phyloP scores from a whole-genome alignment of 2,329 filamentous ascomycete species.

The Penicillium sp. region DNA sequence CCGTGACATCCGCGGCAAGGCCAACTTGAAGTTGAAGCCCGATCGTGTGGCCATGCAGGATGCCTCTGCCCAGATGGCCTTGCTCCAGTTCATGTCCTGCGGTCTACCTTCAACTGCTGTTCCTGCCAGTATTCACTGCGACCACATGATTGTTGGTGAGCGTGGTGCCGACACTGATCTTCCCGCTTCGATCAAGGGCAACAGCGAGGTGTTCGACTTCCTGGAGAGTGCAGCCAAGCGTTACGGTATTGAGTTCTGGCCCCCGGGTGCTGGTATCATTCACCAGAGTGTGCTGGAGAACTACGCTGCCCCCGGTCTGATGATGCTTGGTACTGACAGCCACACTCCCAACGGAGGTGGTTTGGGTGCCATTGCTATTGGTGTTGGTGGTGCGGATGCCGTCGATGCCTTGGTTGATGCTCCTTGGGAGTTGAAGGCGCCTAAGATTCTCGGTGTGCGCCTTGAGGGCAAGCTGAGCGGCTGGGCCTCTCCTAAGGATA shows the following conservation, averaged over 20 bases:
- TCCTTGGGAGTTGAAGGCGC: conserved; percentile 97
- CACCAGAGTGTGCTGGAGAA: conserved; percentile 98
- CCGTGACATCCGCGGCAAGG: conserved; percentile 76
- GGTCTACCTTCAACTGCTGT: conserved; percentile 85
- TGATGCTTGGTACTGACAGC: conserved; percentile 98
- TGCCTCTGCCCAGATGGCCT: conserved; percentile 95
- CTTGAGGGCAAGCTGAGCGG: conserved; percentile 85
- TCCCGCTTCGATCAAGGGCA: conserved; percentile 79
- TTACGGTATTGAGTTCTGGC: conserved; percentile 96
- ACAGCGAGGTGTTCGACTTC: conserved; percentile 98
- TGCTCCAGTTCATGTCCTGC: conserved; percentile 98
- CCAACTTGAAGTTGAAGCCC: conserved; percentile 94
- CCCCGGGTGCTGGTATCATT: conserved; percentile 89
- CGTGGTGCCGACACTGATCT: conserved; percentile 85
- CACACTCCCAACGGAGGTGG: conserved; percentile 97
- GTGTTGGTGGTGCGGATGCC: conserved; percentile 96
- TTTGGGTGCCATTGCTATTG: conserved; percentile 91
- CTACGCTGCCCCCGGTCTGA: conserved; percentile 92
- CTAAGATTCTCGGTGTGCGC: conserved; percentile 94
- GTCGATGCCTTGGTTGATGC: conserved; percentile 98
- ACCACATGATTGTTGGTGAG: conserved; percentile 97
- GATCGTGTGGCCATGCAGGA: conserved; percentile 99
- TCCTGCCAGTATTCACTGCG: conserved; percentile 96
- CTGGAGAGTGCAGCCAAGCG: conserved; percentile 87
- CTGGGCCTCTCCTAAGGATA: conserved; percentile 94